Evolutionary conservation across 257 asterid genomes (phyloP).

Genomic region (Gentiana straminea): DNA sequence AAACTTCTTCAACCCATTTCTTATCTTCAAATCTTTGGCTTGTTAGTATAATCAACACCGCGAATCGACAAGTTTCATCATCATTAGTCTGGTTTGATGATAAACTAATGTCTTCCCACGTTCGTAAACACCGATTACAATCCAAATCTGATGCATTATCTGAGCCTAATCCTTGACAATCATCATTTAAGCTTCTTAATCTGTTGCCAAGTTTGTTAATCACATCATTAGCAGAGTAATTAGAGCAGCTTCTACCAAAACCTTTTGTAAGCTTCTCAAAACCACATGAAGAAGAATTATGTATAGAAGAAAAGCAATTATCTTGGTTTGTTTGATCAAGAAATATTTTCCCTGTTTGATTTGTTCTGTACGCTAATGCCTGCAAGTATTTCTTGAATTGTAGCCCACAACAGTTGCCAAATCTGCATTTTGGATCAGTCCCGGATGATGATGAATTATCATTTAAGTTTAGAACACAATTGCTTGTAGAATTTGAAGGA

Average conservation of each 20-base stretch:
- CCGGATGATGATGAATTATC: constrained; percentile 18
- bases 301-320: constrained; percentile 21
- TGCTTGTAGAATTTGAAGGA: constrained; percentile 14
- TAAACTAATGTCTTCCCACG: constrained; percentile 26
- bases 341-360: constrained; percentile 34
- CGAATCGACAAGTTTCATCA: constrained; percentile 34
- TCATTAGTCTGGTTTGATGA: neutral
- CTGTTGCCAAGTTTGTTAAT: constrained; percentile 20
- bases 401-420: constrained; percentile 24
- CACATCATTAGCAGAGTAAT: constrained; percentile 35
- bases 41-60: constrained; percentile 35
- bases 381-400: constrained; percentile 30
- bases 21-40: constrained; percentile 37
- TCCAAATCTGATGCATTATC: constrained; percentile 15
- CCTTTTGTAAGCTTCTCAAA: constrained; percentile 47
- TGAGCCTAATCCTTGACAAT: constrained; percentile 31
- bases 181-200: constrained; percentile 22
- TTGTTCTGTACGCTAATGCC: constrained; percentile 32
- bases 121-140: constrained; percentile 33
- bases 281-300: constrained; percentile 29
- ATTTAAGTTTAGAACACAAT: constrained; percentile 27
- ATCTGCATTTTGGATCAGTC: constrained; percentile 10
- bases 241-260: constrained; percentile 46
- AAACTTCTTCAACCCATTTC: constrained; percentile 35
- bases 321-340: constrained; percentile 29